phyloP scores from a whole-genome alignment of 1,139 yeast species.

The Kurtzmaniella quercitrusa region DNA sequence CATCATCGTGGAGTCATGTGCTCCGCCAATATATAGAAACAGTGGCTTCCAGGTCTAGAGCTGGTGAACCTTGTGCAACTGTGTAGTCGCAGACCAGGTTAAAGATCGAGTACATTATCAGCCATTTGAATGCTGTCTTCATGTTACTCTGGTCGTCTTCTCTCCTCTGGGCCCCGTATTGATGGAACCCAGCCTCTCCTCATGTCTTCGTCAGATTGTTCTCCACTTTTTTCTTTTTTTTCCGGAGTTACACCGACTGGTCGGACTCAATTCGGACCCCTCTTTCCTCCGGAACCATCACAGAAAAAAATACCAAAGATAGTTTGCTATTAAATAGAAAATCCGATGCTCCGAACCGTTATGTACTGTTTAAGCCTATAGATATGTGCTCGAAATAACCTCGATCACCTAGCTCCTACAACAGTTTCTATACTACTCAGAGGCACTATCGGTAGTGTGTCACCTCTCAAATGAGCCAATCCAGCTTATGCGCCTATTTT shows the following conservation, averaged over 20 bases:
- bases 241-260: not conserved
- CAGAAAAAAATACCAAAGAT: not conserved
- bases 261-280: conserved; percentile 7
- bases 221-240: conserved; percentile 1
- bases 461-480: not conserved
- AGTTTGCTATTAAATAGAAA: not conserved
- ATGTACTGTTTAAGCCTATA: not conserved
- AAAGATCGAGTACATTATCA: too few relatives aligned
- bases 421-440: too few relatives aligned
- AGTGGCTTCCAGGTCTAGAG: too few relatives aligned
- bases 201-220: not conserved
- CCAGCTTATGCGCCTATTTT: not conserved
- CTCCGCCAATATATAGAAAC: too few relatives aligned
- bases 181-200: not conserved
- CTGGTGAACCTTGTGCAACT: too few relatives aligned
- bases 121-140: too few relatives aligned
- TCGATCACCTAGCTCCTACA: too few relatives aligned
- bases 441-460: too few relatives aligned
- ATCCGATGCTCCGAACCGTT: not conserved
- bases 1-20: conserved; percentile 3
- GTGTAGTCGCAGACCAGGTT: too few relatives aligned
- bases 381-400: too few relatives aligned
- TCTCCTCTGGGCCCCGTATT: not conserved
- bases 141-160: not conserved
- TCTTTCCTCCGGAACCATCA: conserved; percentile 1